A percentile compares a stretch with the other conserved stretches of the same genome.
Conservation (phyloP, 1,139 yeast species). For the Scheffersomyces lignicola region DNA sequence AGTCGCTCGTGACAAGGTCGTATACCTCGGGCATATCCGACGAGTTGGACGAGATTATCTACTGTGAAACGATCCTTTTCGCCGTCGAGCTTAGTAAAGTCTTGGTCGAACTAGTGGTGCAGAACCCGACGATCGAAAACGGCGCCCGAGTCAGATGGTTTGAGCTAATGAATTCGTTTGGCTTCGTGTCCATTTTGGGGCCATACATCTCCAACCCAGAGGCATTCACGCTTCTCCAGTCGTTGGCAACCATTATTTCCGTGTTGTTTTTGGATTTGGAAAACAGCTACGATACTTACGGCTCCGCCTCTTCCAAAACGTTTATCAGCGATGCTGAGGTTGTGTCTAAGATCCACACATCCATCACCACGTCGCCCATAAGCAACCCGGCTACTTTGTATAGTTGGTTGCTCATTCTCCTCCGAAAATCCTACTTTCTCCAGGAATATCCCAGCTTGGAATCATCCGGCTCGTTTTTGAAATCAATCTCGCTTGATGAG, state of each 20-base stretch:
- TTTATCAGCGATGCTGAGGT: constrained; percentile 45
- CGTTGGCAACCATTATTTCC: constrained; percentile 50
- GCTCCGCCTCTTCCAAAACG: constrained; percentile 14
- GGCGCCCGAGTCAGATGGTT: constrained; percentile 56
- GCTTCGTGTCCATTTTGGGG: constrained; percentile 33
- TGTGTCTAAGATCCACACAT: constrained; percentile 40
- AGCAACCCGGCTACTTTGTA: constrained; percentile 55
- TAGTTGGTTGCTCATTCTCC: constrained; percentile 70
- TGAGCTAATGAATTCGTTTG: constrained; percentile 42
- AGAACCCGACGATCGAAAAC: constrained; percentile 30
- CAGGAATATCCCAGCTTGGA: constrained; percentile 30
- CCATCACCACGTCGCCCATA: constrained; percentile 28
- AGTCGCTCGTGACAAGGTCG: constrained; percentile 8
- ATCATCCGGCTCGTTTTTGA: constrained; percentile 13
- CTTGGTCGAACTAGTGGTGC: constrained; percentile 39
- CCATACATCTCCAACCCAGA: constrained; percentile 32
- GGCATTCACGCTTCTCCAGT: constrained; percentile 41
- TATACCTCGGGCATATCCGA: constrained; percentile 17
- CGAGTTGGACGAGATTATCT: constrained; percentile 23
- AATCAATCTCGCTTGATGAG: constrained; percentile 15
- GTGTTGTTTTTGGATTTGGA: constrained; percentile 57
- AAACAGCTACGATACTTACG: constrained; percentile 36
- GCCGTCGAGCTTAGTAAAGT: constrained; percentile 45
- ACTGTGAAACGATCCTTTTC: constrained; percentile 36
- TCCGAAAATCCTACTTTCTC: constrained; percentile 51